Base-by-base conservation (phyloP, 495 filamentous ascomycete species). In the Aspergillus olivimuriae region DNA sequence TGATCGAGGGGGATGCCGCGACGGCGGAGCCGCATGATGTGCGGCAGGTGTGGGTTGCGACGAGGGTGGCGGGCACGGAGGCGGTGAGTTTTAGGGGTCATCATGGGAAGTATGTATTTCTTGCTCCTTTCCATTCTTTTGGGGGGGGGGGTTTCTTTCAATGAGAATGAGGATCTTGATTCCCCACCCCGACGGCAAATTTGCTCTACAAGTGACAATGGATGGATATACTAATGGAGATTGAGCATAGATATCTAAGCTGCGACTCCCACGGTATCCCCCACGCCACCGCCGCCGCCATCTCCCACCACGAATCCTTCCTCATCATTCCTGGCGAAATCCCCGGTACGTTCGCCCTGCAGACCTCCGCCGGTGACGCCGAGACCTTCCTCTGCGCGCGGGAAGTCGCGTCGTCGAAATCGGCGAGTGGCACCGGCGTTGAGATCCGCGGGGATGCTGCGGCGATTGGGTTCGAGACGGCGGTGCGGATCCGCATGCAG, bases 1-100 rank as follows among this genome's bases (percentile, higher is more conserved):
- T 94, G 17, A 66, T 91, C 33, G 87, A 92, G 41, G 80, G 73
- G 16, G 82, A 91, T 64, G 78, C 85, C 4, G 46, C 68, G 12
- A 94, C 80, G 3, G 88, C 91, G 23, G 92, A 96, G 63, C 92
- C 92, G 35, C 89, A 95, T 54, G 87, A 95, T 62, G 87, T 97
- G 16, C 72, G 90, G 47, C 89, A 96, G 66, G 92, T 98, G 15
- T 97, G 89, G 89, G 76, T 96, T 42, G 90, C 87, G 41, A 94
- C 86, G 49, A 72, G 73, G 46, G 82, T 95, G 14, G 82, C 86
- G 4, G 92, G 92, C 3, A 87, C 82, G 8, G 88, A 94, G 46
- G 70, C 63, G 18, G 81, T 83, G 52, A 86, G 83, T 44, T 87
- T 98, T 59, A 95, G 95, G 65, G 83, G 84, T 0, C 81, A 87